Evolutionary conservation across 371 early-diverging fungal genomes (phyloP).

Genomic region (Apophysomyces ossiformis): DNA sequence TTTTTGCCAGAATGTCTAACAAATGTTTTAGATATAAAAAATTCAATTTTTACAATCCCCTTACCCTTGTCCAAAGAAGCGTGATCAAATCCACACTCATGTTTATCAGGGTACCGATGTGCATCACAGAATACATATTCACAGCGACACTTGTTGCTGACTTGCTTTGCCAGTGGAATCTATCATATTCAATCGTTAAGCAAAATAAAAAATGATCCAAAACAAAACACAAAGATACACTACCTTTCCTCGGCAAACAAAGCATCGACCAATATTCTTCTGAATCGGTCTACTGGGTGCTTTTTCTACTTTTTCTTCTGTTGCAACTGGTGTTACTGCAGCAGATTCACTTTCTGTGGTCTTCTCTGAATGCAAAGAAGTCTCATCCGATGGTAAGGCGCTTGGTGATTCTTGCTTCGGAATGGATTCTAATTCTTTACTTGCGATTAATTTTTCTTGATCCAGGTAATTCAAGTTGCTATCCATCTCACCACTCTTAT

Average conservation of each 20-base stretch:
- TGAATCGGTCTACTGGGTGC: constrained; percentile 47
- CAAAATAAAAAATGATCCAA: background rate
- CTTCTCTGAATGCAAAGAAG: background rate
- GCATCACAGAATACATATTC: constrained; percentile 81
- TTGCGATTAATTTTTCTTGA: background rate
- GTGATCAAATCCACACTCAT: constrained; percentile 83
- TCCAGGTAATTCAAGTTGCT: background rate
- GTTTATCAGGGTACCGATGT: constrained; percentile 78
- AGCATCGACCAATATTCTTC: constrained; percentile 76
- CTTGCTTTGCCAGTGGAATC: constrained; percentile 84
- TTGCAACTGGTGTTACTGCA: constrained; percentile 5
- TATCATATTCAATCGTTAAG: constrained; percentile 14
- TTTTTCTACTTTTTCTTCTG: constrained; percentile 18
- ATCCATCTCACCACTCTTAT: constrained; percentile 17
- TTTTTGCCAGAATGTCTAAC: constrained; percentile 69
- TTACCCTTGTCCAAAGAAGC: constrained; percentile 67
- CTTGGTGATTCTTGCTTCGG: constrained; percentile 2
- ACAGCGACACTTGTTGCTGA: constrained; percentile 82
- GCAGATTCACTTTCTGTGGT: background rate
- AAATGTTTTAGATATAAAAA: constrained; percentile 5
- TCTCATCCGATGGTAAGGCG: background rate
- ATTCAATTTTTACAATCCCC: background rate
- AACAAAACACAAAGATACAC: constrained; percentile 9
- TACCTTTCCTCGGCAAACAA: constrained; percentile 72
- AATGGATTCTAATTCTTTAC: background rate